phyloP scores from a whole-genome alignment of 2,329 filamentous ascomycete genomes.

The Botrytis deweyae region DNA sequence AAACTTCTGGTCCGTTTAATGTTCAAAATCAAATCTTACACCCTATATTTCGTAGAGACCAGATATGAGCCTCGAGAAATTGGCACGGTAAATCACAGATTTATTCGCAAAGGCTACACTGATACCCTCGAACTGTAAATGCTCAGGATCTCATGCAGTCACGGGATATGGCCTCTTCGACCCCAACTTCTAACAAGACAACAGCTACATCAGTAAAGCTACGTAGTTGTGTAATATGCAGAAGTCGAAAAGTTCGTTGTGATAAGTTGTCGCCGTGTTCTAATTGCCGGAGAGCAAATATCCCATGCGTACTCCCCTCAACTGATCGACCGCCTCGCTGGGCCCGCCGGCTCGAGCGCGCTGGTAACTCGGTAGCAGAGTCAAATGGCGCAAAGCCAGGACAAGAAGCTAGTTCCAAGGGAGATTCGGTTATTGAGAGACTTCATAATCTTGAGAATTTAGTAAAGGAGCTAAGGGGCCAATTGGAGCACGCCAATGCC shows the following conservation, averaged over 20 bases:
- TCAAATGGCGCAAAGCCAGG: conserved; percentile 24
- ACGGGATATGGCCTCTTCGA: not conserved
- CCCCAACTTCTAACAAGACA: not conserved
- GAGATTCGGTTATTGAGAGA: conserved; percentile 49
- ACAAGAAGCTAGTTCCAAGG: conserved; percentile 35
- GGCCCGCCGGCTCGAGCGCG: conserved; percentile 51
- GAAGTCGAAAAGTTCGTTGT: conserved; percentile 57
- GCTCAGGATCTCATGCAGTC: not conserved
- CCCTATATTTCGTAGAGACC: too few species aligned
- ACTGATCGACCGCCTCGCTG: conserved; percentile 53
- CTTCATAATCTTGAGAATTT: conserved; percentile 51
- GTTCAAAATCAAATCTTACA: not conserved
- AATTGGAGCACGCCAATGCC: conserved; percentile 47
- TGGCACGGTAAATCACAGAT: not conserved
- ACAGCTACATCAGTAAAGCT: conserved; percentile 31
- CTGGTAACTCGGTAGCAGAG: conserved; percentile 35
- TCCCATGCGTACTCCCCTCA: conserved; percentile 52
- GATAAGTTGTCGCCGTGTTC: conserved; percentile 57
- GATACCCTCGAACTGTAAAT: not conserved
- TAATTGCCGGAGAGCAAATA: conserved; percentile 54
- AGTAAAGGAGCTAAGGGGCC: conserved; percentile 50
- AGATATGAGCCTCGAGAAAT: too few species aligned
- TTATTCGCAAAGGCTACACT: too few species aligned
- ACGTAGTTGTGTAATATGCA: conserved; percentile 53
- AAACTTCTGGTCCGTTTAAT: not conserved